These are phyloP conservation scores for Solanum hybrid DNA, from an alignment of 305 asterid species.

Conservation along the genomic window DNA sequence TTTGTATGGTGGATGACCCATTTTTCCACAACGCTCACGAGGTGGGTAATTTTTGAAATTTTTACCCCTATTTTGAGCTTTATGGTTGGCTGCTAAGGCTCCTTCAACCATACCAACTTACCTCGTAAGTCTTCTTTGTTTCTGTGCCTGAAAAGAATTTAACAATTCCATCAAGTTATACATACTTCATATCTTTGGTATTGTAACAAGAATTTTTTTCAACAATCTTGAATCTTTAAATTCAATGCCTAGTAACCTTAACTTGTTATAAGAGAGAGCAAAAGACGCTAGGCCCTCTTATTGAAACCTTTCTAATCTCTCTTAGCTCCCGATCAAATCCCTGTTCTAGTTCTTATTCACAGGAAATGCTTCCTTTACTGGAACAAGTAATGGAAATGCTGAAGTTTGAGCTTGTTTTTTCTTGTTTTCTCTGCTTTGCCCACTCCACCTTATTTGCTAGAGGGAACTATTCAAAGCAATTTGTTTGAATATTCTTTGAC, in stretches of 20 bases:
- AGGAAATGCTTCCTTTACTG: neutral
- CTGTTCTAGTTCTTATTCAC: neutral
- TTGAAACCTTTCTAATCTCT: neutral
- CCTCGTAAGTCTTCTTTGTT: neutral
- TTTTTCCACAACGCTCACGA: neutral
- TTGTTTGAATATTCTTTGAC: neutral
- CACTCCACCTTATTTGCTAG: neutral
- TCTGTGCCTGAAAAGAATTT: neutral
- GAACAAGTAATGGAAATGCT: neutral
- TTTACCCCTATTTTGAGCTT: neutral
- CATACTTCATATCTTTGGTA: neutral
- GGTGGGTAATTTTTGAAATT: neutral
- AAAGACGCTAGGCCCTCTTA: neutral
- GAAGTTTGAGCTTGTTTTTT: neutral
- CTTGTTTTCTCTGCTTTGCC: neutral
- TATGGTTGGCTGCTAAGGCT: neutral
- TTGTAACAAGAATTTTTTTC: neutral
- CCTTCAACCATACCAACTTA: neutral
- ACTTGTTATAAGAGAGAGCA: neutral
- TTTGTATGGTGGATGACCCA: neutral
- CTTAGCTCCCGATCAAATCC: neutral
- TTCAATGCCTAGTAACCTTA: neutral
- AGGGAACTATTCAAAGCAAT: neutral
- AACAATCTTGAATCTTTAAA: neutral
- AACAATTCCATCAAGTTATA: neutral